phyloP scores from a whole-genome alignment of 139 green algal genomes.

The Chlamydomonas urium region DNA sequence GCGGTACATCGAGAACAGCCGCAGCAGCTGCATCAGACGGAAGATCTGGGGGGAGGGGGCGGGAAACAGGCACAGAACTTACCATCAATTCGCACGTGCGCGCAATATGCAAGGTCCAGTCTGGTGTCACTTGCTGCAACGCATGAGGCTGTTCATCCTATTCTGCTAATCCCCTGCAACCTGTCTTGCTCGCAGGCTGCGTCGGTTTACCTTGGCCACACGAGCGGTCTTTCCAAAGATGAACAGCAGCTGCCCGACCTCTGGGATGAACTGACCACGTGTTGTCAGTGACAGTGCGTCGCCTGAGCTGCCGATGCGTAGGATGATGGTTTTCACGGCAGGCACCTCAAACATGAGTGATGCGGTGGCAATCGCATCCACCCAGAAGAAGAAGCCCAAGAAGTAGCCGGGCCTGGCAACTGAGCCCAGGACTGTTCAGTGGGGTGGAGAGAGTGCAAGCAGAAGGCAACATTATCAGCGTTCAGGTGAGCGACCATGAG shows the following conservation, averaged over 20 bases:
- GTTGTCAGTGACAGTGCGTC: too few relatives aligned
- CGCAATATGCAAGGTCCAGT: too few relatives aligned
- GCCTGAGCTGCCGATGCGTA: constrained; percentile 16
- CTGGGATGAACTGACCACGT: constrained; percentile 26
- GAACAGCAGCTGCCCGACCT: constrained; percentile 29
- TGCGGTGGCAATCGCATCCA: constrained; percentile 73
- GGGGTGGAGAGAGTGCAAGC: too few relatives aligned
- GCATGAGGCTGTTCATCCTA: too few relatives aligned
- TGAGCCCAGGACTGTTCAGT: constrained; percentile 21
- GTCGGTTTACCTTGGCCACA: constrained; percentile 44
- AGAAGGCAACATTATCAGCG: too few relatives aligned
- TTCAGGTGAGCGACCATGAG: too few relatives aligned
- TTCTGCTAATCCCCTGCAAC: too few relatives aligned
- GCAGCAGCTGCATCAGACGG: constrained; percentile 75
- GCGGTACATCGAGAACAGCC: constrained; percentile 67
- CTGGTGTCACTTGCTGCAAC: too few relatives aligned
- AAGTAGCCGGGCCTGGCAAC: constrained; percentile 68
- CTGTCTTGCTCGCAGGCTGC: too few relatives aligned
- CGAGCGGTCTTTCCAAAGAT: constrained; percentile 44
- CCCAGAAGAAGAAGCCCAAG: constrained; percentile 86
- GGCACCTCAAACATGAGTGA: constrained; percentile 64
- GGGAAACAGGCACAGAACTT: background rate
- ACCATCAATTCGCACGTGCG: background rate
- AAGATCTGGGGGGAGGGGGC: constrained; percentile 44
- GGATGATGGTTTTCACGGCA: constrained; percentile 7